These are phyloP conservation scores for Paracamarosporium sp. DNA, from an alignment of 2,329 filamentous ascomycete species.

Conservation along the genomic window DNA sequence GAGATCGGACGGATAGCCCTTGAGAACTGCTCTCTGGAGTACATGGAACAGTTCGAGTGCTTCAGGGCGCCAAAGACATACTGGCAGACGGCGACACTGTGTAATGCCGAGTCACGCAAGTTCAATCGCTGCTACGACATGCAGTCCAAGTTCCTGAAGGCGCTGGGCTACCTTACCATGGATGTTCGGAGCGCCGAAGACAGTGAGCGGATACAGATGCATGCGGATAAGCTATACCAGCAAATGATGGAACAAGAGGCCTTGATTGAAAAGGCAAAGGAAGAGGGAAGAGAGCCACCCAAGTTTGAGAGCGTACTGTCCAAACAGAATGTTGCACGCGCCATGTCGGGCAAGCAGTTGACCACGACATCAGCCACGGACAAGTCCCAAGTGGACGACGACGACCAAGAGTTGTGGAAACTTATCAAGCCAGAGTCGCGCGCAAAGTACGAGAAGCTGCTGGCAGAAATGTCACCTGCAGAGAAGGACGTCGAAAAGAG, in stretches of 20 bases:
- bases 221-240: conserved; percentile 89
- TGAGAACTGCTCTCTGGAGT: conserved; percentile 91
- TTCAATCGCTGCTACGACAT: conserved; percentile 90
- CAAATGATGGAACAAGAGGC: conserved; percentile 84
- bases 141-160: conserved; percentile 90
- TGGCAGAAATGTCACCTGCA: conserved; percentile 34
- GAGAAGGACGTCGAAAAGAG: conserved; percentile 43
- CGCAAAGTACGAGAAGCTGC: conserved; percentile 40
- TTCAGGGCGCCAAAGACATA: conserved; percentile 72
- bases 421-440: conserved; percentile 39
- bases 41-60: conserved; percentile 82
- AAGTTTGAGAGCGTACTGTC: conserved; percentile 65
- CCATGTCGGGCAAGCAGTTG: conserved; percentile 26
- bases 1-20: conserved; percentile 81
- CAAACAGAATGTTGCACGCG: conserved; percentile 37
- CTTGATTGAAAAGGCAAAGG: conserved; percentile 72
- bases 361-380: conserved; percentile 10
- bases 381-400: conserved; percentile 9
- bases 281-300: conserved; percentile 60
- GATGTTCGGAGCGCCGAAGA: conserved; percentile 72
- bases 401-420: conserved; percentile 34
- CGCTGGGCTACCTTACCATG: conserved; percentile 81
- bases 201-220: conserved; percentile 87
- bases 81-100: conserved; percentile 77
- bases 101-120: conserved; percentile 74